Evolutionary conservation across 306 rosid genomes (phyloP), one percentile per base, ranked within the genome.

Genomic region (Rosa rugosa): DNA sequence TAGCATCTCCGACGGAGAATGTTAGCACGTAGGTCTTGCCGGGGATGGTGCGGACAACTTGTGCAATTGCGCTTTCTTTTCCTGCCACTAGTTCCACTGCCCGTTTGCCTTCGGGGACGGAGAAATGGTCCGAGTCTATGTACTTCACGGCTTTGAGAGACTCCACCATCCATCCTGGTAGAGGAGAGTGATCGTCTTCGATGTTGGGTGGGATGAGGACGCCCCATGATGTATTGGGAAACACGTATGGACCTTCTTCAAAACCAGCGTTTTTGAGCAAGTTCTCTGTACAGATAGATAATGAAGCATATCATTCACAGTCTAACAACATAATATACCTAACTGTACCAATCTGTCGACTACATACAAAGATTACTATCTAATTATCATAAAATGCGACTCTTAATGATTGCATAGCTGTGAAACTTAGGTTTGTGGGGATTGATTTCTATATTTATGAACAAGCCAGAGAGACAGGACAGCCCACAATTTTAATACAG

Each of bases 151-250:
- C 99, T 63, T 96, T 96, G 14, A 96, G 84, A 10, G 99, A 96
- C 60, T 96, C 99, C 8, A 96, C 98, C 97, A 90, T 96, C 99
- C 99, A 96, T 3, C 95, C 97, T 1, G 99, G 99, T 25, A 96
- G 51, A 2, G 99, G 98, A 0, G 99, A 96, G 80, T 96, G 98
- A 74, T 90, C 91, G 4, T 96, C 99, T 65, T 96, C 98, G 1
- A 93, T 91, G 88, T 90, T 91, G 0, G 99, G 99, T 20, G 99
- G 99, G 88, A 96, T 87, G 0, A 96, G 84, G 5, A 96, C 99
- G 4, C 98, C 99, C 84, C 91, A 93, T 0, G 99, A 85, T 64
- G 99, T 17, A 87, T 92, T 96, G 0, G 93, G 98, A 38, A 96
- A 88, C 44, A 93, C 7, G 42, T 87, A 96, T 0, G 99, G 99